Evolutionary conservation across 108 stramenopile species (phyloP).

Genomic region (Nitzschia sp.): DNA sequence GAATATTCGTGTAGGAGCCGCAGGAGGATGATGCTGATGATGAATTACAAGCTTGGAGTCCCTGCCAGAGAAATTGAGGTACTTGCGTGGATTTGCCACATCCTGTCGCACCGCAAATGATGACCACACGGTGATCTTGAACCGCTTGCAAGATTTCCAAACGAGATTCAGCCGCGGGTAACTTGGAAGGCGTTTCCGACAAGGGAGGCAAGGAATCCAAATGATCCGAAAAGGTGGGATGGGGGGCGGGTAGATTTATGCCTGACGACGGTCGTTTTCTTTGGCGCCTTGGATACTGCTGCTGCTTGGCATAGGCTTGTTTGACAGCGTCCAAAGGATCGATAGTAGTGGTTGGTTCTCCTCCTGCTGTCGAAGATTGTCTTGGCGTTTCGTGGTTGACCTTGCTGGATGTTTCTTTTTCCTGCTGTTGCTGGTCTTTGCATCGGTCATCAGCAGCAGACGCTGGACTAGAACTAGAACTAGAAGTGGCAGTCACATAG

Average conservation of each 20-base stretch:
- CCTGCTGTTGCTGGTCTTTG: neutral
- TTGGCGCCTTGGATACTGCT: slow-evolving; percentile 2
- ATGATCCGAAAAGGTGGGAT: neutral
- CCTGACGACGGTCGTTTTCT: neutral
- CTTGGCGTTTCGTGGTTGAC: no score
- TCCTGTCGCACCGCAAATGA: slow-evolving; percentile 69
- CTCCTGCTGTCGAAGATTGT: no score
- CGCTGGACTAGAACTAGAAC: neutral
- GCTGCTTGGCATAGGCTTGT: slow-evolving; percentile 29
- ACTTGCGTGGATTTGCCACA: slow-evolving; percentile 69
- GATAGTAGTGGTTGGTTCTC: neutral
- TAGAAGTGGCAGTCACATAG: neutral
- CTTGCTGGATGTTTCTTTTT: neutral
- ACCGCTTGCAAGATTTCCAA: slow-evolving; percentile 44
- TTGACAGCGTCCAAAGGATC: slow-evolving; percentile 52
- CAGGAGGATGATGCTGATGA: no score
- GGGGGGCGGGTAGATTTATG: neutral
- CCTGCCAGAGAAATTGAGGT: slow-evolving; percentile 85
- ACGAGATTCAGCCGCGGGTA: neutral
- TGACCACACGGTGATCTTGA: slow-evolving; percentile 45
- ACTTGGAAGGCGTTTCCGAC: neutral
- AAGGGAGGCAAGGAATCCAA: neutral
- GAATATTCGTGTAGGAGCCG: slow-evolving; percentile 58
- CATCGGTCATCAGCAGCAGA: neutral
- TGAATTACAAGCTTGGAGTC: slow-evolving; percentile 42